Percentiles rank a stretch among this genome's conserved stretches.
Conservation (phyloP, 2,329 filamentous ascomycete species). For the Neurospora crassa region DNA sequence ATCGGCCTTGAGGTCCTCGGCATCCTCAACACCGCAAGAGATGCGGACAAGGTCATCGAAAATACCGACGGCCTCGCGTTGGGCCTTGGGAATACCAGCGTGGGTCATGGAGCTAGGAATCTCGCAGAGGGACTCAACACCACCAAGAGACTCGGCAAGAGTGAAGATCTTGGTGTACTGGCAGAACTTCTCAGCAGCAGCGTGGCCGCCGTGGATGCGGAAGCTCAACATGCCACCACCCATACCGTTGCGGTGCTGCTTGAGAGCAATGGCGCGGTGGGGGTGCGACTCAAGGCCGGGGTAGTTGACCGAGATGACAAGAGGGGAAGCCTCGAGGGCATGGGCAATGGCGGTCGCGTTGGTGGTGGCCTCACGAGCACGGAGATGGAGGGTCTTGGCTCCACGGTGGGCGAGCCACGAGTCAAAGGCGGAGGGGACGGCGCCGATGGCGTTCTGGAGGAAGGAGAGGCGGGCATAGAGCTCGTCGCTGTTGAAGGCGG, state of each 20-base stretch:
- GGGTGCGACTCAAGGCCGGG: constrained; percentile 82
- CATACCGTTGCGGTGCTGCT: constrained; percentile 89
- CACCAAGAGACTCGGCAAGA: constrained; percentile 79
- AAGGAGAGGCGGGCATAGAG: constrained; percentile 73
- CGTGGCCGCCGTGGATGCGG: constrained; percentile 78
- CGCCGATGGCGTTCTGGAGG: constrained; percentile 94
- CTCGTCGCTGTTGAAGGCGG: constrained; percentile 82
- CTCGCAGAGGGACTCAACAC: constrained; percentile 86
- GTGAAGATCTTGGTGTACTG: constrained; percentile 83
- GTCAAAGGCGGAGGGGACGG: constrained; percentile 90
- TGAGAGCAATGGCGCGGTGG: constrained; percentile 72
- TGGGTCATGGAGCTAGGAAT: constrained; percentile 90
- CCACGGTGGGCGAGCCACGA: constrained; percentile 97
- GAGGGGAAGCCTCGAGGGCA: constrained; percentile 67
- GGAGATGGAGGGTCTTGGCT: constrained; percentile 90
- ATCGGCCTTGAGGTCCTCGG: constrained; percentile 72
- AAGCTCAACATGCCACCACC: constrained; percentile 97
- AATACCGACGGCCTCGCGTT: constrained; percentile 86
- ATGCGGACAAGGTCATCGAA: constrained; percentile 90
- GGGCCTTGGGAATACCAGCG: constrained; percentile 81
- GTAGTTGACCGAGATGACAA: constrained; percentile 90
- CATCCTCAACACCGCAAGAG: constrained; percentile 91
- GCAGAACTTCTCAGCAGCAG: constrained; percentile 87
- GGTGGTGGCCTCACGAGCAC: constrained; percentile 71
- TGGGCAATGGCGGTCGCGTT: constrained; percentile 73